Evolutionary conservation across 2,329 filamentous ascomycete species (phyloP).

Genomic region (Paecilomyces fulvus): DNA sequence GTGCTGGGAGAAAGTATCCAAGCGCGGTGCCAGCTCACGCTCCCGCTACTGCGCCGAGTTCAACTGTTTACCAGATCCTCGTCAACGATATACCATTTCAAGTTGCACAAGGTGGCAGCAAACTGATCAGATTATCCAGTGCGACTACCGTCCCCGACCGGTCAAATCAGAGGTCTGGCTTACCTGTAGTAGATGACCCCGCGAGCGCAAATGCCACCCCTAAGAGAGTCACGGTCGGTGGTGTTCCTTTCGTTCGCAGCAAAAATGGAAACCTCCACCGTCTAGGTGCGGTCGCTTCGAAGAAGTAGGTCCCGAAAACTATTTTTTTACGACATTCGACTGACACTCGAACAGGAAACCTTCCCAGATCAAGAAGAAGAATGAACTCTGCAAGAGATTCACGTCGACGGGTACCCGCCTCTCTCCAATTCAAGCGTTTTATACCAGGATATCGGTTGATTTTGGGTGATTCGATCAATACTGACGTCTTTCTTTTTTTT

Average conservation of each 20-base stretch:
- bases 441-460: not conserved
- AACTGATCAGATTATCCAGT: slow-evolving; percentile 68
- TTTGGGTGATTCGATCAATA: slow-evolving; percentile 4
- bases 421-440: slow-evolving; percentile 9
- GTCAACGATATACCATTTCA: slow-evolving; percentile 67
- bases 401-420: slow-evolving; percentile 46
- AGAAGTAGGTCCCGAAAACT: slow-evolving; percentile 53
- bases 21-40: slow-evolving; percentile 14
- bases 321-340: slow-evolving; percentile 11
- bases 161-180: slow-evolving; percentile 34
- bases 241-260: slow-evolving; percentile 75
- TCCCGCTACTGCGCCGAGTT: slow-evolving; percentile 17
- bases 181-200: slow-evolving; percentile 42
- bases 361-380: slow-evolving; percentile 56
- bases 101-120: slow-evolving; percentile 70
- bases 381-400: slow-evolving; percentile 63
- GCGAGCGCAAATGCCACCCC: slow-evolving; percentile 61
- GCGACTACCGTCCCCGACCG: slow-evolving; percentile 24
- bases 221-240: slow-evolving; percentile 62
- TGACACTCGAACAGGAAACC: slow-evolving; percentile 18
- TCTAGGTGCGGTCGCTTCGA: slow-evolving; percentile 63
- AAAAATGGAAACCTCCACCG: slow-evolving; percentile 82
- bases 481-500: slow-evolving; percentile 29
- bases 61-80: slow-evolving; percentile 52
- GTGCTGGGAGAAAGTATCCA: slow-evolving; percentile 13